Evolutionary conservation across 2,329 filamentous ascomycete genomes (phyloP).

Genomic region (Epichloe hybrida): DNA sequence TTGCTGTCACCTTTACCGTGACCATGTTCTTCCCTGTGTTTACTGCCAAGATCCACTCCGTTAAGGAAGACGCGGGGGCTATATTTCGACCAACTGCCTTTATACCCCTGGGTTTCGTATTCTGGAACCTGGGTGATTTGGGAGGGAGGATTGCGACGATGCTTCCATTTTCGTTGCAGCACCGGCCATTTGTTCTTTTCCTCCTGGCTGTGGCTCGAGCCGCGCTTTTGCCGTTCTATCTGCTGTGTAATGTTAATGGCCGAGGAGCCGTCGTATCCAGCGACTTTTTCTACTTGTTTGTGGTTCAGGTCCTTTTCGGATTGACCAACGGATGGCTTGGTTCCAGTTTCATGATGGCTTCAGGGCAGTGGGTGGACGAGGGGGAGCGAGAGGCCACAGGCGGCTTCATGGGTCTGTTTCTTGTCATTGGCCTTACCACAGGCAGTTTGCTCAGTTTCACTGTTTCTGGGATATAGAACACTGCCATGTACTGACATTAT

Average conservation of each 20-base stretch:
- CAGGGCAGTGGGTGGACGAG: constrained; percentile 65
- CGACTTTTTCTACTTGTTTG: constrained; percentile 74
- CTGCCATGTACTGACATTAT: neutral
- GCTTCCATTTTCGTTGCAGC: constrained; percentile 41
- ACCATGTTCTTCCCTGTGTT: constrained; percentile 96
- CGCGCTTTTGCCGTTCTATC: constrained; percentile 69
- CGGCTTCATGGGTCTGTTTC: constrained; percentile 82
- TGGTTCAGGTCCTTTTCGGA: constrained; percentile 77
- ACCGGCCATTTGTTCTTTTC: constrained; percentile 55
- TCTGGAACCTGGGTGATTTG: constrained; percentile 89
- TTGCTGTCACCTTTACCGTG: constrained; percentile 67
- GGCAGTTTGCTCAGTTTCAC: constrained; percentile 88
- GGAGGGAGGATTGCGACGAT: constrained; percentile 57
- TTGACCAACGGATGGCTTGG: constrained; percentile 77
- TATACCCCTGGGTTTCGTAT: constrained; percentile 77
- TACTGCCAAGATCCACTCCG: constrained; percentile 50
- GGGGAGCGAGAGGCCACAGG: constrained; percentile 80
- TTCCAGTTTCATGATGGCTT: constrained; percentile 83
- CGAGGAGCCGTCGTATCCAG: constrained; percentile 60
- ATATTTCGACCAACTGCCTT: constrained; percentile 65
- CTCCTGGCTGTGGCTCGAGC: constrained; percentile 49
- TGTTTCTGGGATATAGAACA: constrained; percentile 31
- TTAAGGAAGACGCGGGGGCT: constrained; percentile 27
- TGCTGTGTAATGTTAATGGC: constrained; percentile 77
- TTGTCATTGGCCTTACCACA: constrained; percentile 69